A percentile compares a stretch with the other conserved stretches of the same genome.
Evolutionary conservation across 257 asterid species (phyloP).

Genomic region (Jasminum sambac): DNA sequence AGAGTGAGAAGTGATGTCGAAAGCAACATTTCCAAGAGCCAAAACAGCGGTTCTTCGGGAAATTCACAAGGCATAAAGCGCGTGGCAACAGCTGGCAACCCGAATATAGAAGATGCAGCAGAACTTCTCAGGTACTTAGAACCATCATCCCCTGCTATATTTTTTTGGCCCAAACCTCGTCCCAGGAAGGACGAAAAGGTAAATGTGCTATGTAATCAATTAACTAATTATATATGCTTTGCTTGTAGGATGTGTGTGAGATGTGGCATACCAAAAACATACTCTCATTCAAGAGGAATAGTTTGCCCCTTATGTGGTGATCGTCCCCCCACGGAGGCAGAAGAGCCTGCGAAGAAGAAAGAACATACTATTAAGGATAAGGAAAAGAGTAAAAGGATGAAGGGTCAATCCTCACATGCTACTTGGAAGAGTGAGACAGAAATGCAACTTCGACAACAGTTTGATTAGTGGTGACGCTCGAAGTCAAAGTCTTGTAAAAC

Average conservation of each 20-base stretch:
- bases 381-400: constrained; percentile 94
- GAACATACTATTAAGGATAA: constrained; percentile 78
- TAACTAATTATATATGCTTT: background rate
- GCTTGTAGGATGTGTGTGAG: constrained; percentile 69
- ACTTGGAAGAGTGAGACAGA: constrained; percentile 98
- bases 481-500: background rate
- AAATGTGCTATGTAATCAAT: background rate
- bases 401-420: constrained; percentile 95
- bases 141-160: constrained; percentile 3
- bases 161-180: background rate
- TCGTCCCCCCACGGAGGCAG: constrained; percentile 55
- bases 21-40: constrained; percentile 38
- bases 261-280: constrained; percentile 88
- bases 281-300: constrained; percentile 59
- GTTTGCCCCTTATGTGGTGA: constrained; percentile 85
- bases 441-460: constrained; percentile 97
- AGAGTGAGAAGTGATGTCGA: constrained; percentile 89
- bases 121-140: constrained; percentile 71
- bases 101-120: constrained; percentile 79
- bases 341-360: constrained; percentile 62
- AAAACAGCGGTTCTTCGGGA: constrained; percentile 32
- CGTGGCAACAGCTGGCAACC: constrained; percentile 57
- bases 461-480: constrained; percentile 59
- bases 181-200: background rate
- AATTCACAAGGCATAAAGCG: constrained; percentile 60